Evolutionary conservation across 2,329 filamentous ascomycete species (phyloP), one percentile per base, ranked within the genome.

Genomic region (Paramyrothecium sp.): DNA sequence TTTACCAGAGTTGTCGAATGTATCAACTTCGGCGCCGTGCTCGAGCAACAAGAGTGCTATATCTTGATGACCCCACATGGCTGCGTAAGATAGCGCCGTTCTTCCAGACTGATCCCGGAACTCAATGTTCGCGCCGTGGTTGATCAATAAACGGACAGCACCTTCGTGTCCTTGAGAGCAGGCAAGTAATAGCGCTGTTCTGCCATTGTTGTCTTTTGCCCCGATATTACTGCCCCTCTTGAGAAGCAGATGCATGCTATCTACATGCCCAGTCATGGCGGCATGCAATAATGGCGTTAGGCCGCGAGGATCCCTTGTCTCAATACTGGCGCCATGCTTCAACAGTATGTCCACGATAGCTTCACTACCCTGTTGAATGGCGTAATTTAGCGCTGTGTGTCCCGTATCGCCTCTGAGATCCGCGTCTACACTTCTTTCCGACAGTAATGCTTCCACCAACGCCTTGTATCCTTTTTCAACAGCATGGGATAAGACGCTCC

Each of bases 371-470:
- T 20, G 2, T 20, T 33, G 2, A 20, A 30, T 48, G 44, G 61
- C 60, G 17, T 22, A 12, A 22, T 23, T 49, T 3, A 61, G 38
- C 16, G 60, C 41, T 12, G 54, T 55, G 16, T 12, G n/a, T 0
- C 20, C 22, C 0, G 26, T 0, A 2, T 4, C 10, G 21, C 58
- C 51, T 7, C 3, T 2, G 4, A 12, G 17, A 16, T 44, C 19
- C 7, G 51, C 16, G 1, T n/a, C 13, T 2, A 5, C 12, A 5
- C 46, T 56, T n/a, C 2, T 38, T 2, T 22, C 20, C 1, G 26
- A 30, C 10, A 61, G 12, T 1, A 61, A 56, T 2, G n/a, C 8
- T 12, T 3, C 30, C 10, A 46, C 26, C 2, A 54, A 5, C 2
- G 2, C 34, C 23, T 17, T 7, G 1, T 2, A 34, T 1, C 54